Percentiles rank a stretch among this genome's conserved stretches.
phyloP scores from a whole-genome alignment of 2,329 filamentous ascomycete genomes.

The Leptographium galeiforme region DNA sequence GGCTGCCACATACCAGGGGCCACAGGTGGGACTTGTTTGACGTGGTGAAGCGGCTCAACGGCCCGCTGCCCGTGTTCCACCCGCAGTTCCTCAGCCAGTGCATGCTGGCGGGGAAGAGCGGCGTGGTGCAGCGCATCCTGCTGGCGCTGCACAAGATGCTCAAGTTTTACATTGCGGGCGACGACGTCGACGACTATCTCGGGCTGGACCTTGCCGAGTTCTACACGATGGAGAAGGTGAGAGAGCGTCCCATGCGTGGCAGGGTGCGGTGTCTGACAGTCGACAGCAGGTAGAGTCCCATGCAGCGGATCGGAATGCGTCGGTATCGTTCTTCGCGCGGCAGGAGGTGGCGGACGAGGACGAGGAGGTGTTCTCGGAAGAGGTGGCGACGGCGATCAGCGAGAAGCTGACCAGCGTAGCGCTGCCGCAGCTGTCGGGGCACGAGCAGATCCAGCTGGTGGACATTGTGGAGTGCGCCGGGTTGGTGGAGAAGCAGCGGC shows the following conservation, averaged over 20 bases:
- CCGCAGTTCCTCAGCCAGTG: constrained; percentile 83
- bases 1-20: constrained; percentile 32
- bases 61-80: constrained; percentile 79
- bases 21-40: constrained; percentile 61
- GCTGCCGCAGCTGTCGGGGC: constrained; percentile 68
- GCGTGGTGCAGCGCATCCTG: constrained; percentile 59
- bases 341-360: constrained; percentile 32
- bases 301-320: neutral
- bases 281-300: neutral
- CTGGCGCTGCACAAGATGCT: constrained; percentile 59
- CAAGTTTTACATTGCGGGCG: constrained; percentile 73
- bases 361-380: constrained; percentile 55
- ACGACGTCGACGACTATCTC: constrained; percentile 65
- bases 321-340: constrained; percentile 22
- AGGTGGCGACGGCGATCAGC: constrained; percentile 55
- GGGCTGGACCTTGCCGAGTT: constrained; percentile 51
- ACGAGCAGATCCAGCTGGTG: constrained; percentile 74
- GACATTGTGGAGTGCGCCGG: constrained; percentile 77
- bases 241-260: neutral
- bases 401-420: constrained; percentile 62
- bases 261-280: neutral
- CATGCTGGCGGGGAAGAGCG: constrained; percentile 65
- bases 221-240: constrained; percentile 26
- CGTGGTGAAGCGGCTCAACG: constrained; percentile 71
- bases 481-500: constrained; percentile 71